Base-by-base conservation (phyloP, 257 asterid species). In the Fraxinus cuspidata region DNA sequence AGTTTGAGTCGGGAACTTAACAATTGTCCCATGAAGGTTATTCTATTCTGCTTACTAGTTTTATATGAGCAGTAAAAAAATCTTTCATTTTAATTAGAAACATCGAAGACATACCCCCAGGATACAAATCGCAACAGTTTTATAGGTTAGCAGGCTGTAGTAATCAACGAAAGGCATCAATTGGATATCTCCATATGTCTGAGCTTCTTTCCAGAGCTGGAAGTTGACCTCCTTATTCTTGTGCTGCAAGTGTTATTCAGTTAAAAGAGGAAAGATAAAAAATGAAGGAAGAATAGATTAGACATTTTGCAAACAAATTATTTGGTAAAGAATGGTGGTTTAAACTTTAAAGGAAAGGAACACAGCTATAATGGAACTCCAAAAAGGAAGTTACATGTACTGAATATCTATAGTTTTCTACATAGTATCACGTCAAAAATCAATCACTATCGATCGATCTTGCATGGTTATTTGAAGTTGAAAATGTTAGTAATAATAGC, bases 111-210 rank as follows among this genome's bases (percentile, higher is more conserved):
- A 19, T 88, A 93, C 99, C 91, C 98, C 98, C 11, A 91, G 67
- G 78, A 91, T 90, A 92, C 94, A 93, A 75, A 93, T 88, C 3
- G 97, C 94, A 29, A 95, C 84, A 9, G 99, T 95, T 86, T 95
- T 95, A 90, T 91, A 83, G 76, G 90, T 86, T 81, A 93, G 98
- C 80, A 93, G 81, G 87, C 91, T 83, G 86, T 95, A 95, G 83
- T 91, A 91, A 85, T 95, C 99, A 68, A 95, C 93, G 75, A 93
- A 93, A 38, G 99, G 99, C 94, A 95, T 92, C 90, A 95, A 76
- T 82, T 95, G 99, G 83, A 93, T 79, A 81, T 95, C 99, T 75
- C 92, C 93, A 51, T 91, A 93, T 37, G 87, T 86, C 78, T 87
- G 80, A 77, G 94, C 92, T 86, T 95, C 99, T 84, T 82, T 91